Conservation (phyloP, 139 green algal genomes). For the Pedinophyceae sp. region DNA sequence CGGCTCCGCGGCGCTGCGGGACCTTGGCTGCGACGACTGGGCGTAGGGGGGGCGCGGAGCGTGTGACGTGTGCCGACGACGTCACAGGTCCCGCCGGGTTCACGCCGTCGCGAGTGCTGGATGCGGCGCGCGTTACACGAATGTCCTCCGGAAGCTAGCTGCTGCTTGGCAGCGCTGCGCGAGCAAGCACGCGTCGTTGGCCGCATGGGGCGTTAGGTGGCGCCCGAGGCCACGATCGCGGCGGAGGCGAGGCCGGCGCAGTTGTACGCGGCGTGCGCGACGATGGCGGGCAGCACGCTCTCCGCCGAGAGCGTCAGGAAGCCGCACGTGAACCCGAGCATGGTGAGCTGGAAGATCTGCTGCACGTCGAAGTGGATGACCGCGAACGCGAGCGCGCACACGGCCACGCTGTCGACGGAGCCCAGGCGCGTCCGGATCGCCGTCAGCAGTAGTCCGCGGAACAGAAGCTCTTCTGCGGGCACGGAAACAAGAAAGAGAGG, state of each 20-base stretch:
- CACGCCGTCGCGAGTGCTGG: too few species aligned
- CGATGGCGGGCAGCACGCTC: background rate
- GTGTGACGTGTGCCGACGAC: too few species aligned
- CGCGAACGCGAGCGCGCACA: background rate
- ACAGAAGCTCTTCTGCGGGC: background rate
- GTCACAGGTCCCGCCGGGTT: too few species aligned
- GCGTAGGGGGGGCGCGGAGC: too few species aligned
- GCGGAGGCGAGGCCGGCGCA: background rate
- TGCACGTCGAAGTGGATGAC: background rate
- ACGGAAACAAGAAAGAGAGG: background rate
- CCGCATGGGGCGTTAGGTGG: too few species aligned
- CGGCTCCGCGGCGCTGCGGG: constrained; percentile 53
- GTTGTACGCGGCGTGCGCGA: background rate
- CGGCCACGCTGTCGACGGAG: background rate
- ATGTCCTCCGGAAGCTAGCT: too few species aligned
- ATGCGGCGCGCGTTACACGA: too few species aligned
- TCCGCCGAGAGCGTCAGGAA: background rate
- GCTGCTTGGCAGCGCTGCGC: too few species aligned
- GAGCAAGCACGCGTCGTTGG: too few species aligned
- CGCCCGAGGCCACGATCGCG: too few species aligned
- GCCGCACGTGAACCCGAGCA: background rate
- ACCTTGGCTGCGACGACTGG: constrained; percentile 68
- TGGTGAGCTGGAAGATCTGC: background rate
- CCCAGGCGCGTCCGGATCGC: background rate
- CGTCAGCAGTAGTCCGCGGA: background rate